A percentile compares a stretch with the other conserved stretches of the same genome.
phyloP scores from a whole-genome alignment of 2,329 filamentous ascomycete species.

The Orbilia blumenaviensis region DNA sequence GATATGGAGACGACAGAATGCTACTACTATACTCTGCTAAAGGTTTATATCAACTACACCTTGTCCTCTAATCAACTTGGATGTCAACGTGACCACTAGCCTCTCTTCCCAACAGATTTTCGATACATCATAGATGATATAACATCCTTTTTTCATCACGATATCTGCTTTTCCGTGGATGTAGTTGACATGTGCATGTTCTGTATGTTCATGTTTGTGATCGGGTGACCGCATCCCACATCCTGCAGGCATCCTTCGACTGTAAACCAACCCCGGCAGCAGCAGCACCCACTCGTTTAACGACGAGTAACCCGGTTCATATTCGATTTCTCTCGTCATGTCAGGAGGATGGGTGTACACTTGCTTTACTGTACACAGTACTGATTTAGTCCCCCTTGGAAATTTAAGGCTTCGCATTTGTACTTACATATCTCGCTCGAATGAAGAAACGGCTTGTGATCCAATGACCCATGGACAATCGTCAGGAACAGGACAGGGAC shows the following conservation, averaged over 20 bases:
- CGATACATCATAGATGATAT: too few species aligned
- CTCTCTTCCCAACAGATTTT: slow-evolving; percentile 13
- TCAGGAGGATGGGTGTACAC: neutral
- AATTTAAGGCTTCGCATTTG: too few species aligned
- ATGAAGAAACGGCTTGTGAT: slow-evolving; percentile 15
- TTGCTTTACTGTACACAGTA: too few species aligned
- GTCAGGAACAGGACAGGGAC: neutral
- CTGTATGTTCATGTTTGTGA: slow-evolving; percentile 10
- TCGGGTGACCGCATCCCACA: slow-evolving; percentile 37
- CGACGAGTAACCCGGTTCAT: slow-evolving; percentile 1
- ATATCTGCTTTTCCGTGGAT: neutral
- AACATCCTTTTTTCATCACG: neutral
- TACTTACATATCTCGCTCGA: neutral
- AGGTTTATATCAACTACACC: too few species aligned
- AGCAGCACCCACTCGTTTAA: neutral
- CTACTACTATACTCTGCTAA: too few species aligned
- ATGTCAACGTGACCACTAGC: too few species aligned
- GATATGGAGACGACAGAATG: too few species aligned
- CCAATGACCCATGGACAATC: slow-evolving; percentile 19
- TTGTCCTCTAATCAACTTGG: too few species aligned
- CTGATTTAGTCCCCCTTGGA: too few species aligned
- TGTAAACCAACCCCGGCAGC: too few species aligned
- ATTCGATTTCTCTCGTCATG: too few species aligned
- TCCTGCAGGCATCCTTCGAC: neutral
- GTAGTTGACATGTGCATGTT: slow-evolving; percentile 21